A percentile compares a stretch with the other conserved stretches of the same genome.
phyloP scores from a whole-genome alignment of 1,139 yeast genomes.

The Suhomyces wounanorum region DNA sequence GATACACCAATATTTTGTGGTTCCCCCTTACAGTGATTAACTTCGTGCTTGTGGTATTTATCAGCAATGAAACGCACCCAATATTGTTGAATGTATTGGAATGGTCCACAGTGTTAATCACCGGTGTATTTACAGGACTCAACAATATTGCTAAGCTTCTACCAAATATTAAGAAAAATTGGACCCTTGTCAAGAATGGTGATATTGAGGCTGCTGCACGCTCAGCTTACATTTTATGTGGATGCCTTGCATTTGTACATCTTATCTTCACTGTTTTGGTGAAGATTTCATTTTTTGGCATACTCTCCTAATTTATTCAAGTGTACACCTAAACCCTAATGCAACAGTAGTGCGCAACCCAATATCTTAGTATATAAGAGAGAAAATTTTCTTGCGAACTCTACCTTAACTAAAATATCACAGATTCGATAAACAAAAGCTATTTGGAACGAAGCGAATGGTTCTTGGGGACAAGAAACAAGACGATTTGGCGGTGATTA shows the following conservation, averaged over 20 bases:
- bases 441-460: conserved; percentile 13
- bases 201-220: conserved; percentile 24
- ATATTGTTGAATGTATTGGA: conserved; percentile 39
- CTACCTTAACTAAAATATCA: neutral
- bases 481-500: conserved; percentile 54
- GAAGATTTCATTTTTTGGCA: conserved; percentile 54
- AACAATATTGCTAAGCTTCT: conserved; percentile 48
- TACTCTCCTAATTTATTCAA: conserved; percentile 15
- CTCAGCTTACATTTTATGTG: conserved; percentile 25
- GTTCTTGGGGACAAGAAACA: conserved; percentile 3
- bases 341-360: conserved; percentile 10
- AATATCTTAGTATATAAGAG: conserved; percentile 4
- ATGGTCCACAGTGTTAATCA: conserved; percentile 49
- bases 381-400: conserved; percentile 8
- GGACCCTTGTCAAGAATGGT: conserved; percentile 31
- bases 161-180: conserved; percentile 41
- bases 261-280: conserved; percentile 47
- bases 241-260: conserved; percentile 39
- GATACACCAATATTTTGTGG: conserved; percentile 81
- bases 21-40: conserved; percentile 69
- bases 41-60: conserved; percentile 47
- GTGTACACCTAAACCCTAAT: conserved; percentile 6
- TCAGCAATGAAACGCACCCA: conserved; percentile 39
- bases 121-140: conserved; percentile 51
- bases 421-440: conserved; percentile 10